Evolutionary conservation across 2,329 filamentous ascomycete genomes (phyloP).

Genomic region (Orbilia oligospora): DNA sequence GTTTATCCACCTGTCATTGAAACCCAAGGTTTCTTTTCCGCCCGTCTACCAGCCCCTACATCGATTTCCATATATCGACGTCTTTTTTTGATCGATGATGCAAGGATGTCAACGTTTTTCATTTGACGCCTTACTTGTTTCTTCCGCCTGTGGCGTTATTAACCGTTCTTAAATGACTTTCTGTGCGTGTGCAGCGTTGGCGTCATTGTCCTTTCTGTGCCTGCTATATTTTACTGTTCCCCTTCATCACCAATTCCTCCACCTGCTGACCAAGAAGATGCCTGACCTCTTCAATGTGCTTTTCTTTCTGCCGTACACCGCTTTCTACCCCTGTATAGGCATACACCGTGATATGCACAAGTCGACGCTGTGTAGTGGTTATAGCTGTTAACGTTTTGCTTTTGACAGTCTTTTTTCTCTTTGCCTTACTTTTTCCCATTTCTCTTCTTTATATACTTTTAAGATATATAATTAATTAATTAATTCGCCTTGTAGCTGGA

Average conservation of each 20-base stretch:
- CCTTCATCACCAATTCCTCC: background rate
- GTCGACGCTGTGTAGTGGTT: slow-evolving; percentile 13
- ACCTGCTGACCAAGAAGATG: too few relatives aligned
- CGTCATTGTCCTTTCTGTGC: slow-evolving; percentile 26
- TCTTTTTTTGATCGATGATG: slow-evolving; percentile 7
- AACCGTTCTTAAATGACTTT: slow-evolving; percentile 7
- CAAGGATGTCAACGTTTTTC: slow-evolving; percentile 18
- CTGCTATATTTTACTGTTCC: background rate
- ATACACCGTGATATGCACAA: slow-evolving; percentile 20
- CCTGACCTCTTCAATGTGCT: background rate
- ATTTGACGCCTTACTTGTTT: slow-evolving; percentile 1
- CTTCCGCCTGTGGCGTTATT: slow-evolving; percentile 14
- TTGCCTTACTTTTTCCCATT: slow-evolving; percentile 1
- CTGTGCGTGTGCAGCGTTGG: slow-evolving; percentile 26
- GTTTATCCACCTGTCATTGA: background rate
- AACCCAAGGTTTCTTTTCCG: background rate
- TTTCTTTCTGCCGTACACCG: slow-evolving; percentile 10
- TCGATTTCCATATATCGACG: background rate
- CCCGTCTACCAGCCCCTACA: background rate
- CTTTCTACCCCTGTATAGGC: slow-evolving; percentile 18
- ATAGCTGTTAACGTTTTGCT: background rate
- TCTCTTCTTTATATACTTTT: slow-evolving; percentile 17
- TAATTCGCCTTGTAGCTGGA: background rate
- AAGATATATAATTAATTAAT: slow-evolving; percentile 15
- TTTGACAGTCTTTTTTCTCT: background rate